A percentile compares a stretch with the other conserved stretches of the same genome.
These are phyloP conservation scores for Euclidium syriacum DNA, from an alignment of 345 rosid species.

Conservation along the genomic window DNA sequence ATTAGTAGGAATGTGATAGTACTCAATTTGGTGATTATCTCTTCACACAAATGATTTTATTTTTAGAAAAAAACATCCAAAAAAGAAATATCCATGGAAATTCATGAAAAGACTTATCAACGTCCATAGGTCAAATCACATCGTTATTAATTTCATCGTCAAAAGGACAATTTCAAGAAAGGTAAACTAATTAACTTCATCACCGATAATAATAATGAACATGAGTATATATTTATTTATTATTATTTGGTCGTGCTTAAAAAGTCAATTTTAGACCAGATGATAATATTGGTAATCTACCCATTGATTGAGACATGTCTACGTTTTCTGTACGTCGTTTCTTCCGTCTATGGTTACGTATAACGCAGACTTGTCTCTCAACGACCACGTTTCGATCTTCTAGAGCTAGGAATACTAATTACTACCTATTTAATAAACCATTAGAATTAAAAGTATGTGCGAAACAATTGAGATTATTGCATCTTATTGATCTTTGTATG, in stretches of 20 bases:
- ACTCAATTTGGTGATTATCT: slow-evolving; percentile 23
- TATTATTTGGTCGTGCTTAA: neutral
- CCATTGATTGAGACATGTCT: slow-evolving; percentile 5
- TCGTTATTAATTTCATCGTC: slow-evolving; percentile 8
- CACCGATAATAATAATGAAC: slow-evolving; percentile 1
- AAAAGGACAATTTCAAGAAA: neutral
- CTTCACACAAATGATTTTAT: neutral
- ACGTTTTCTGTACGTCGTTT: slow-evolving; percentile 14
- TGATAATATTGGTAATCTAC: slow-evolving; percentile 26
- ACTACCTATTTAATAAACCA: neutral
- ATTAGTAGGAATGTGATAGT: slow-evolving; percentile 17
- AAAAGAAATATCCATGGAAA: slow-evolving; percentile 1
- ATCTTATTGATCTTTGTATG: no score
- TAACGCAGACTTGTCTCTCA: slow-evolving; percentile 12
- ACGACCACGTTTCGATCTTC: slow-evolving; percentile 3
- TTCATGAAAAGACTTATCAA: slow-evolving; percentile 9
- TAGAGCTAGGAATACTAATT: neutral
- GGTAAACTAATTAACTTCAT: neutral
- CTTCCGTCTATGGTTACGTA: slow-evolving; percentile 18
- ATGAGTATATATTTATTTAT: neutral
- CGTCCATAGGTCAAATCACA: slow-evolving; percentile 12
- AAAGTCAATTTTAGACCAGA: slow-evolving; percentile 8
- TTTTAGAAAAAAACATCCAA: neutral
- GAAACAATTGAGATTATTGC: no score
- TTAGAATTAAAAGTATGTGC: slow-evolving; percentile 5